Evolutionary conservation across 2,329 filamentous ascomycete species (phyloP).

Genomic region (Septoria petroselini): DNA sequence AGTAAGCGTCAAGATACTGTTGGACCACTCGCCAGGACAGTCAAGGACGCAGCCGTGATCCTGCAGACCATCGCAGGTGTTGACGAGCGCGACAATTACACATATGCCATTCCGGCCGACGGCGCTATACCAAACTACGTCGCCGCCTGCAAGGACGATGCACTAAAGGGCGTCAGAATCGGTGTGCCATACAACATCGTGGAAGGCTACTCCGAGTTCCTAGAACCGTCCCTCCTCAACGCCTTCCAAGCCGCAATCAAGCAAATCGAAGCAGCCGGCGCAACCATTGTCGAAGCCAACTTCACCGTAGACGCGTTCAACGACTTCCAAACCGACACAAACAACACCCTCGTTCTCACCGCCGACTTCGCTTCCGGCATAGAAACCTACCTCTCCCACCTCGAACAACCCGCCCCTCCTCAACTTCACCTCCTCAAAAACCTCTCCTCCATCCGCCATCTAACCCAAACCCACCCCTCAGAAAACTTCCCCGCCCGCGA

Average conservation of each 20-base stretch:
- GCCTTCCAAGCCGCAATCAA: slow-evolving; percentile 13
- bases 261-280: slow-evolving; percentile 14
- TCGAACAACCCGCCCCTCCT: neutral
- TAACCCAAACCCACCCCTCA: slow-evolving; percentile 1
- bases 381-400: neutral
- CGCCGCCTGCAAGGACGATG: slow-evolving; percentile 52
- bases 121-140: slow-evolving; percentile 57
- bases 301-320: slow-evolving; percentile 9
- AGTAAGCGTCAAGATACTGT: slow-evolving; percentile 19
- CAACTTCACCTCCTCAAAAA: neutral
- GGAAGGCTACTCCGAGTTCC: slow-evolving; percentile 15
- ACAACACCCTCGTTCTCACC: slow-evolving; percentile 1
- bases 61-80: slow-evolving; percentile 19
- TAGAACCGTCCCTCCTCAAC: slow-evolving; percentile 40
- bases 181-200: slow-evolving; percentile 6
- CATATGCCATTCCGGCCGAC: slow-evolving; percentile 40
- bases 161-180: slow-evolving; percentile 49
- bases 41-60: slow-evolving; percentile 18
- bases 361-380: slow-evolving; percentile 10
- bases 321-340: slow-evolving; percentile 5
- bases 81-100: slow-evolving; percentile 10
- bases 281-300: slow-evolving; percentile 14
- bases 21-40: slow-evolving; percentile 18
- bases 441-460: neutral
- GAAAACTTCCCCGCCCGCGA: slow-evolving; percentile 3